phyloP scores from a whole-genome alignment of 2,329 filamentous ascomycete species.

The Cryphonectria nitschkei region DNA sequence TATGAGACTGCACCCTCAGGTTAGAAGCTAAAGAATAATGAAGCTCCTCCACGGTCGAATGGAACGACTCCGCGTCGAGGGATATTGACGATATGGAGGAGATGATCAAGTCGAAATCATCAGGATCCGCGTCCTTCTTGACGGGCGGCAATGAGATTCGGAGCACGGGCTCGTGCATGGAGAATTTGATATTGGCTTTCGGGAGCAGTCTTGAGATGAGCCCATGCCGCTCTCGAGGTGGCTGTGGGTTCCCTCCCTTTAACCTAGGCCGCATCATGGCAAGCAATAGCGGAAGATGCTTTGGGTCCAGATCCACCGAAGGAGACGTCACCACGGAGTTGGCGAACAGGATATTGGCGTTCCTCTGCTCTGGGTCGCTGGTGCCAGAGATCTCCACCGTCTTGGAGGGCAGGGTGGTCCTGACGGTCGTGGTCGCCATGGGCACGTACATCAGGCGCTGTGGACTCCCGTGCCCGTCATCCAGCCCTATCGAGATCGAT shows the following conservation, averaged over 20 bases:
- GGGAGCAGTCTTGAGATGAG: conserved; percentile 89
- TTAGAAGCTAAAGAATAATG: conserved; percentile 87
- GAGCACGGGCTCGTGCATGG: conserved; percentile 93
- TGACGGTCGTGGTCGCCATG: conserved; percentile 94
- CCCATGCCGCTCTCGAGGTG: conserved; percentile 56
- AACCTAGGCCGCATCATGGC: conserved; percentile 69
- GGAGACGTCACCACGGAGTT: conserved; percentile 97
- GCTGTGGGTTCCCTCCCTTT: conserved; percentile 45
- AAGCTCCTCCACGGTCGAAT: conserved; percentile 79
- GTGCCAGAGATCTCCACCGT: conserved; percentile 79
- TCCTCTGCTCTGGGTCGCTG: conserved; percentile 77
- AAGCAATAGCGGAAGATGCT: conserved; percentile 84
- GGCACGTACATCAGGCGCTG: conserved; percentile 91
- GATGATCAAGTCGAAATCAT: conserved; percentile 93
- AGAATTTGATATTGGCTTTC: conserved; percentile 93
- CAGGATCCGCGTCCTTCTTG: conserved; percentile 63
- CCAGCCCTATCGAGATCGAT: conserved; percentile 87
- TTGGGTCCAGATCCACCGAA: conserved; percentile 88
- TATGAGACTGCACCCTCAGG: conserved; percentile 81
- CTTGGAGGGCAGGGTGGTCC: conserved; percentile 93
- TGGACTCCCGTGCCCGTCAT: conserved; percentile 83
- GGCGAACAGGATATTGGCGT: conserved; percentile 94
- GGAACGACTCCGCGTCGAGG: conserved; percentile 92
- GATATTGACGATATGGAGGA: conserved; percentile 94
- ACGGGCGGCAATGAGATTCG: conserved; percentile 86